phyloP scores from a whole-genome alignment of 2,329 filamentous ascomycete species.

The Verticillium dahliae region DNA sequence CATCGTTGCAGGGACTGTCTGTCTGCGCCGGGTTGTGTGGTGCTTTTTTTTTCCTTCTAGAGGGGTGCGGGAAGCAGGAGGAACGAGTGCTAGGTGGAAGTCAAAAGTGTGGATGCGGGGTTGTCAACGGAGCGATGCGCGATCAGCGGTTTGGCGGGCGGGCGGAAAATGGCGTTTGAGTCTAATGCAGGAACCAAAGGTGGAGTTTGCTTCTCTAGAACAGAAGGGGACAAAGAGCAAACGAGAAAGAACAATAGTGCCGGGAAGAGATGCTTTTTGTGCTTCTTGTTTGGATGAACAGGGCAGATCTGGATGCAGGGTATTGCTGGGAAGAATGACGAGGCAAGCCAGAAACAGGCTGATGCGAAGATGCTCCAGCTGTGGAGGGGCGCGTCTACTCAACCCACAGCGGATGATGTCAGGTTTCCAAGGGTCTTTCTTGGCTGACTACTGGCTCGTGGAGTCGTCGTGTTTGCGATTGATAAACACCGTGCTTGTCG shows the following conservation, averaged over 20 bases:
- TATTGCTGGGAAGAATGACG: neutral
- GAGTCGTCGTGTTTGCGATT: neutral
- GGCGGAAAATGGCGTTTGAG: neutral
- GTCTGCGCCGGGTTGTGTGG: neutral
- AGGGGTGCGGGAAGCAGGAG: neutral
- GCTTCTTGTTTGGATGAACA: neutral
- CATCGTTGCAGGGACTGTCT: constrained; percentile 43
- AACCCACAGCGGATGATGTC: neutral
- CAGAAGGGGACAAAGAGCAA: neutral
- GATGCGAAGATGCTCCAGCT: neutral
- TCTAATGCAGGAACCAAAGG: constrained; percentile 2
- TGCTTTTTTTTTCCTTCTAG: neutral
- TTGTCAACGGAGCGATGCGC: neutral
- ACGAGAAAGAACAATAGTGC: neutral
- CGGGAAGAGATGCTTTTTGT: neutral
- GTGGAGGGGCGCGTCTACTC: neutral
- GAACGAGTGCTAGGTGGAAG: neutral
- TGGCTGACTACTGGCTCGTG: neutral
- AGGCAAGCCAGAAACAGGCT: neutral
- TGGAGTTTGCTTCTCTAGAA: neutral
- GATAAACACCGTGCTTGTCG: neutral
- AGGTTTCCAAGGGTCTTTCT: neutral
- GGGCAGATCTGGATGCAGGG: neutral
- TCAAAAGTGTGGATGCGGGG: neutral
- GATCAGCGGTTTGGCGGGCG: neutral